Evolutionary conservation across 2,329 filamentous ascomycete species (phyloP).

Genomic region (Aschersonia sp.): DNA sequence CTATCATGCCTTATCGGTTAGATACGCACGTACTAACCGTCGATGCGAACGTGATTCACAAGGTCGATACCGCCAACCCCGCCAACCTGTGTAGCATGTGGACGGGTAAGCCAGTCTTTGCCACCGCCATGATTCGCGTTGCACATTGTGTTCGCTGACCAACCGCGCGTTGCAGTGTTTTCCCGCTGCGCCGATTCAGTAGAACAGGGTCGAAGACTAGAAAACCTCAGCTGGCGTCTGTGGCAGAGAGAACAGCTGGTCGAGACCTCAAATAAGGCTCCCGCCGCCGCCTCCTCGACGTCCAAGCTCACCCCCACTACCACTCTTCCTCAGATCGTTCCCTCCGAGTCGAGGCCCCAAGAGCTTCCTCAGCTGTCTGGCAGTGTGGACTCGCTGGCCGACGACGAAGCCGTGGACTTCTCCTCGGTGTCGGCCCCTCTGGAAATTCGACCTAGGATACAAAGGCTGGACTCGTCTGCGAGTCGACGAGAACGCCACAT

Average conservation of each 20-base stretch:
- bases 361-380: conserved; percentile 60
- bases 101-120: conserved; percentile 55
- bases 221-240: conserved; percentile 90
- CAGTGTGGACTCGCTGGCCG: conserved; percentile 60
- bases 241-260: conserved; percentile 75
- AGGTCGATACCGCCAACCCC: conserved; percentile 83
- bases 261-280: conserved; percentile 51
- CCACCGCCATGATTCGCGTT: neutral
- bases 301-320: conserved; percentile 22
- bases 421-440: conserved; percentile 37
- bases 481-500: conserved; percentile 78
- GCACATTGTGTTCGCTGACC: conserved; percentile 15
- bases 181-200: conserved; percentile 88
- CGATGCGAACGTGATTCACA: conserved; percentile 82
- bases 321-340: conserved; percentile 35
- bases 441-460: conserved; percentile 53
- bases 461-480: conserved; percentile 55
- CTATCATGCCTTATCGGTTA: conserved; percentile 67
- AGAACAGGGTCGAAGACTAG: conserved; percentile 79
- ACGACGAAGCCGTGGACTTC: conserved; percentile 52
- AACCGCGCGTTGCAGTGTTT: conserved; percentile 48
- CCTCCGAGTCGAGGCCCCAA: conserved; percentile 24
- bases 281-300: conserved; percentile 19
- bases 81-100: conserved; percentile 95
- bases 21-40: conserved; percentile 80